Evolutionary conservation across 331 rosid genomes (phyloP).

Genomic region (Malus hybrid): DNA sequence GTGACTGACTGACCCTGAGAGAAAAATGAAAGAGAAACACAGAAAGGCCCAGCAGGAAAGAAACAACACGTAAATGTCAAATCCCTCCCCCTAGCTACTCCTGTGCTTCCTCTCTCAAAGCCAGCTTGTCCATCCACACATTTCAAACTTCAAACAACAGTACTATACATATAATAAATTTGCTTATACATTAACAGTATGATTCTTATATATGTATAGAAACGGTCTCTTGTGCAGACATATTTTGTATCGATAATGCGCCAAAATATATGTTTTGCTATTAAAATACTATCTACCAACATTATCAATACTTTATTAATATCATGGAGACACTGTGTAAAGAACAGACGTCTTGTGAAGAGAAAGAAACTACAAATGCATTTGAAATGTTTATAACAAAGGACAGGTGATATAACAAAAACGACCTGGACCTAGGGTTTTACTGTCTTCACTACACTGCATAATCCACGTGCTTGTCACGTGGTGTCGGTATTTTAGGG

Average conservation of each 20-base stretch:
- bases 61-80: slow-evolving; percentile 93
- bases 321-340: not conserved
- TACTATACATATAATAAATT: not conserved
- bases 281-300: no score
- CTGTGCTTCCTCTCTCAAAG: slow-evolving; percentile 27
- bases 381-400: not conserved
- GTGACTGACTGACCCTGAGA: not conserved
- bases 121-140: slow-evolving; percentile 29
- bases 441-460: not conserved
- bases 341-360: not conserved
- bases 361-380: not conserved
- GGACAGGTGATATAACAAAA: not conserved
- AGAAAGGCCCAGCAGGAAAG: slow-evolving; percentile 27
- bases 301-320: no score
- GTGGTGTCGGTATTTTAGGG: slow-evolving; percentile 8
- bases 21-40: slow-evolving; percentile 5
- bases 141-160: not conserved
- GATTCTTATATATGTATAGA: not conserved
- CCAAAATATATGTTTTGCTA: not conserved
- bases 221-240: not conserved
- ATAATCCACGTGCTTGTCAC: slow-evolving; percentile 15
- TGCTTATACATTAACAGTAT: not conserved
- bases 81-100: slow-evolving; percentile 39
- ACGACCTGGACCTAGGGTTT: slow-evolving; percentile 10
- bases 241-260: not conserved